Conservation (phyloP, 169 alveolate genomes). For the Plasmodium fragile region DNA sequence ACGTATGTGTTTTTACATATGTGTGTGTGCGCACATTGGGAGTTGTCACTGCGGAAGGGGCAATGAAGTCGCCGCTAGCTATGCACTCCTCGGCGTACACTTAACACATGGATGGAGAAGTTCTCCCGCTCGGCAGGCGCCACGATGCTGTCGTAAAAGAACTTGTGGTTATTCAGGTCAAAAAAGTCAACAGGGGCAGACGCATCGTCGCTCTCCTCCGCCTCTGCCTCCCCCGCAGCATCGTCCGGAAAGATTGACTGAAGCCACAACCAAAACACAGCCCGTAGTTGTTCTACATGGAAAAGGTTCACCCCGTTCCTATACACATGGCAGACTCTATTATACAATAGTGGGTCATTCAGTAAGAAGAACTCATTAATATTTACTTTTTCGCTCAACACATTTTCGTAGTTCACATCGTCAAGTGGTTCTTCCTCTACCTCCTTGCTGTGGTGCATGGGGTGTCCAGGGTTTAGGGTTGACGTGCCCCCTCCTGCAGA, state of each 20-base stretch:
- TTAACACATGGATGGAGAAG: slow-evolving; percentile 18
- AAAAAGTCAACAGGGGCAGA: neutral
- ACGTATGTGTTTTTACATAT: neutral
- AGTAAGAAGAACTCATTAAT: slow-evolving; percentile 43
- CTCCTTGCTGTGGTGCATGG: neutral
- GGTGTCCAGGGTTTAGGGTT: neutral
- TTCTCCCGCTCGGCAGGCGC: neutral
- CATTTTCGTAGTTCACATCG: slow-evolving; percentile 19
- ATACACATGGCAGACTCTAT: slow-evolving; percentile 44
- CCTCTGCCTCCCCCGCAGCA: neutral
- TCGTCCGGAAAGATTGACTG: slow-evolving; percentile 56
- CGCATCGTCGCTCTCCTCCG: neutral
- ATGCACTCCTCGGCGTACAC: neutral
- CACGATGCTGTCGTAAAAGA: slow-evolving; percentile 28
- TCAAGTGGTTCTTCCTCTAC: slow-evolving; percentile 1
- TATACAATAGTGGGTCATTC: slow-evolving; percentile 27
- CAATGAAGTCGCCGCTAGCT: neutral
- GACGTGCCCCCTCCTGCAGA: neutral
- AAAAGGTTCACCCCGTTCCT: slow-evolving; percentile 37
- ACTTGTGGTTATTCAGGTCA: slow-evolving; percentile 43
- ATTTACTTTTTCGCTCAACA: slow-evolving; percentile 22
- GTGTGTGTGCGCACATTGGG: neutral
- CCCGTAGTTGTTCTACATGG: slow-evolving; percentile 37
- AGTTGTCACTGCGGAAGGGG: neutral
- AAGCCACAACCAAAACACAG: slow-evolving; percentile 73